Percentiles rank a stretch among this genome's conserved stretches.
These are phyloP conservation scores for Conoideocrella luteorostrata DNA, from an alignment of 2,329 filamentous ascomycete genomes.

Conservation along the genomic window DNA sequence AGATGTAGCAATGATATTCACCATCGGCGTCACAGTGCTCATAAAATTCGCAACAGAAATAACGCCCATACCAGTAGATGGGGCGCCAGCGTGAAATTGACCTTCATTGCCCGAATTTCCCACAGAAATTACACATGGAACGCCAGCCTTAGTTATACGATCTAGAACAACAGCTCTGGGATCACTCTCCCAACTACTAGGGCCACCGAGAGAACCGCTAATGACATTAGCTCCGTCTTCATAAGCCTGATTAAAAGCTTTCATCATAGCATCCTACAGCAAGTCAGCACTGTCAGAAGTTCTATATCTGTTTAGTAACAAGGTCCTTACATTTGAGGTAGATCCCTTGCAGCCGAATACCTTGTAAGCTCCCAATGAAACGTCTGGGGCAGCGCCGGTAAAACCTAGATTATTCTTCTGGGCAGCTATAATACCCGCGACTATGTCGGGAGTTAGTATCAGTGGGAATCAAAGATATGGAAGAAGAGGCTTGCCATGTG, in stretches of 20 bases:
- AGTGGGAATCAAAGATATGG: no score
- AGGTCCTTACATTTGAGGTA: no score
- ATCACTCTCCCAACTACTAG: constrained; percentile 22
- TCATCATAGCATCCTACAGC: constrained; percentile 31
- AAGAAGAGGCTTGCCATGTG: no score
- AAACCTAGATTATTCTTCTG: constrained; percentile 28
- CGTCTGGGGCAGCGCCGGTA: constrained; percentile 32
- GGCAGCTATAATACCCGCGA: constrained; percentile 39
- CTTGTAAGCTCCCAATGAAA: constrained; percentile 31
- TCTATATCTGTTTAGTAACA: no score
- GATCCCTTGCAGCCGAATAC: constrained; percentile 29
- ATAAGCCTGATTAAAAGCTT: constrained; percentile 32
- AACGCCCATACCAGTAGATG: constrained; percentile 33
- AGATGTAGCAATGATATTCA: constrained; percentile 31
- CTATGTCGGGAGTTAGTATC: no score
- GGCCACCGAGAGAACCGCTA: constrained; percentile 28
- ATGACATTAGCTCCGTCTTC: constrained; percentile 33
- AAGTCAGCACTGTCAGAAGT: no score
- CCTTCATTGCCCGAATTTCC: constrained; percentile 40
- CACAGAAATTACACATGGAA: constrained; percentile 33
- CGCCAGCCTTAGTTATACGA: constrained; percentile 36
- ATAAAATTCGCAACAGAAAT: constrained; percentile 38
- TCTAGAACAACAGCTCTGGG: constrained; percentile 29
- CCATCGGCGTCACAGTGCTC: constrained; percentile 29
- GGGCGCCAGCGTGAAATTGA: constrained; percentile 31